Percentiles rank a stretch among this genome's conserved stretches.
phyloP scores from a whole-genome alignment of 352 stramenopile genomes.

The Blastocystis sp. region DNA sequence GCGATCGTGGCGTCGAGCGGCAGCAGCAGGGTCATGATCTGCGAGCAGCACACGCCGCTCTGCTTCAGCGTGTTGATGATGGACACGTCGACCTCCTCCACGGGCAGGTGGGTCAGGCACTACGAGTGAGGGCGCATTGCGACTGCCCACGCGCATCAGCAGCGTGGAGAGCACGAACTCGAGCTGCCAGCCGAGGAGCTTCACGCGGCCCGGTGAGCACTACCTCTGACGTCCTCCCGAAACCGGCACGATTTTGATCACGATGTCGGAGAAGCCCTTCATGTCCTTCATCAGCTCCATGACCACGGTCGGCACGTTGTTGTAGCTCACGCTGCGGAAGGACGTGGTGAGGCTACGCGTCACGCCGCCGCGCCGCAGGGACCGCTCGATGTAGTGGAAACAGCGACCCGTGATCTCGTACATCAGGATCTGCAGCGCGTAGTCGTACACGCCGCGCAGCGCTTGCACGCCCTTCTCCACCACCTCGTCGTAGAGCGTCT shows the following conservation, averaged over 20 bases:
- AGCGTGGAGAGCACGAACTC: conserved; percentile 13
- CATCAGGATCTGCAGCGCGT: conserved; percentile 20
- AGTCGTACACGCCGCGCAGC: conserved; percentile 9
- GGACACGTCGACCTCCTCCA: conserved; percentile 30
- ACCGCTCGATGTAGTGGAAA: conserved; percentile 29
- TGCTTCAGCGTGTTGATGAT: conserved; percentile 67
- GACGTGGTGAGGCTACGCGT: not conserved
- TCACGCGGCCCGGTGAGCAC: conserved; percentile 3
- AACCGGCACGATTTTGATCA: not conserved
- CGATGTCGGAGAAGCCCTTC: conserved; percentile 35
- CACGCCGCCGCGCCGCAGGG: not conserved
- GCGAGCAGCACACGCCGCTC: conserved; percentile 57
- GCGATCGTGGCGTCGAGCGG: conserved; percentile 24
- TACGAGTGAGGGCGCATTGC: not conserved
- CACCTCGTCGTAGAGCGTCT: conserved; percentile 14
- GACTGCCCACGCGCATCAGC: conserved; percentile 30
- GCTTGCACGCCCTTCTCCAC: conserved; percentile 8
- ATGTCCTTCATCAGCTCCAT: conserved; percentile 68
- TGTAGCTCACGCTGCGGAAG: conserved; percentile 36
- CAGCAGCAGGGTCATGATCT: conserved; percentile 63
- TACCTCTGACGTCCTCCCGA: not conserved
- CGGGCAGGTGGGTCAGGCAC: conserved; percentile 44
- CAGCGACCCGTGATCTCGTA: conserved; percentile 18
- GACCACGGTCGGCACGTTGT: conserved; percentile 53
- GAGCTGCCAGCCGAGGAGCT: conserved; percentile 39